A percentile compares a stretch with the other conserved stretches of the same genome.
These are phyloP conservation scores for Rhododendron molle DNA, from an alignment of 148 eudicot species.

Conservation along the genomic window DNA sequence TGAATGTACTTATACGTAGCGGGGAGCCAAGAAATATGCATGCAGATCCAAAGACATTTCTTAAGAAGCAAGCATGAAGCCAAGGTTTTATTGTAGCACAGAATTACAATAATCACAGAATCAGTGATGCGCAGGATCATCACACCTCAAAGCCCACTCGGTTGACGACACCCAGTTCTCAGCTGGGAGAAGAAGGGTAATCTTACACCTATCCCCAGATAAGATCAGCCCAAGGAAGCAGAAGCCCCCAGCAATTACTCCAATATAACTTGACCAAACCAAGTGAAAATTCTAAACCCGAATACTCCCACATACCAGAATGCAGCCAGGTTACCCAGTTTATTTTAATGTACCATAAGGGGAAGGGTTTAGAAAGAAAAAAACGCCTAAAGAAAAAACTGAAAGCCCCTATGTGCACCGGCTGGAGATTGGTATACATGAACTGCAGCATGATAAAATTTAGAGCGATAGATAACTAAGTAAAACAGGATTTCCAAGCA, in stretches of 20 bases:
- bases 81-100: background rate
- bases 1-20: background rate
- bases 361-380: background rate
- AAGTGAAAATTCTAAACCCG: background rate
- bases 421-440: background rate
- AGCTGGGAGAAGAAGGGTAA: background rate
- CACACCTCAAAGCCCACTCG: background rate
- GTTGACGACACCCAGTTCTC: background rate
- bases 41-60: background rate
- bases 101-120: background rate
- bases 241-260: background rate
- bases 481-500: background rate
- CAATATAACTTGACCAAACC: background rate
- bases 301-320: background rate
- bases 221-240: background rate
- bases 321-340: background rate
- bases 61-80: slow-evolving; percentile 1
- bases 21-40: background rate
- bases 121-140: background rate
- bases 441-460: background rate
- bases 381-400: background rate
- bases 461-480: background rate
- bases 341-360: background rate
- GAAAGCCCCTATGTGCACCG: background rate
- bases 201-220: background rate